Conservation (phyloP, 192 early-diverging fungal species). For the Backusella morwellensis region DNA sequence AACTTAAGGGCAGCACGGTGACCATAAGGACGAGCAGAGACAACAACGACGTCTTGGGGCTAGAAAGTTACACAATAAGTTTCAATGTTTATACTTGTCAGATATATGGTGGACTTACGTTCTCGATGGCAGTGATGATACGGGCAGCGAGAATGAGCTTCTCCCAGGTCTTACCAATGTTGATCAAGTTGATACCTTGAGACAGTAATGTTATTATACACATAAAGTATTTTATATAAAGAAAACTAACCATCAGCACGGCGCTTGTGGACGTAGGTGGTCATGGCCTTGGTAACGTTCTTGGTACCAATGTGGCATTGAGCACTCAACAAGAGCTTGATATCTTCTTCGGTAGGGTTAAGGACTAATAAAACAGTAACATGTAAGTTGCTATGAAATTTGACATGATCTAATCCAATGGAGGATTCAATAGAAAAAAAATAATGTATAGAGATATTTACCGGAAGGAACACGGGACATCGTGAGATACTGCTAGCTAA, state of each 20-base stretch:
- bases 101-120: conserved; percentile 45
- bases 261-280: conserved; percentile 95
- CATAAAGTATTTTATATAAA: neutral
- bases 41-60: conserved; percentile 94
- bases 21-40: conserved; percentile 95
- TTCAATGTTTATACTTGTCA: neutral
- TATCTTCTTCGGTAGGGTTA: conserved; percentile 88
- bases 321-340: conserved; percentile 93
- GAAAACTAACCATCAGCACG: conserved; percentile 80
- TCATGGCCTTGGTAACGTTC: conserved; percentile 96
- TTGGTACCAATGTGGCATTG: conserved; percentile 98
- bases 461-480: conserved; percentile 34
- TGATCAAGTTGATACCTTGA: conserved; percentile 94
- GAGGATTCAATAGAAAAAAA: neutral
- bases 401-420: neutral
- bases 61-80: conserved; percentile 6
- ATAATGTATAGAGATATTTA: neutral
- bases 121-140: conserved; percentile 98
- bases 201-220: neutral
- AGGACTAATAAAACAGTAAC: conserved; percentile 40
- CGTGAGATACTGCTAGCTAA: conserved; percentile 19
- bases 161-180: conserved; percentile 99
- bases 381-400: neutral
- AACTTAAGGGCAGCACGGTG: conserved; percentile 99
- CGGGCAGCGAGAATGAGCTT: conserved; percentile 99